Base-by-base conservation (phyloP, 331 rosid genomes). In the Acacia pycnantha region DNA sequence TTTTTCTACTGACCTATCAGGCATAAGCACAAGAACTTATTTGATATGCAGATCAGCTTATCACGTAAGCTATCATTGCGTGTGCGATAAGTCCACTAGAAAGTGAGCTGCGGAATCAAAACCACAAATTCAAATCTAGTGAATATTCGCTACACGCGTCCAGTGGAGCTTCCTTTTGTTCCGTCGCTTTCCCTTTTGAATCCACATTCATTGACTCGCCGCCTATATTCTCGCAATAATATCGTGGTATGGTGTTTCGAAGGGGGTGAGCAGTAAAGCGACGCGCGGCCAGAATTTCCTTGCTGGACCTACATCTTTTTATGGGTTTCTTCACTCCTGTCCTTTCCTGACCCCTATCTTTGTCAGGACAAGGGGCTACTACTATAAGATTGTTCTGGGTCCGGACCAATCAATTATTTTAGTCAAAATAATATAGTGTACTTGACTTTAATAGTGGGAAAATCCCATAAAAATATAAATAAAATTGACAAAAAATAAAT, bases 131-230 rank as follows among this genome's bases (percentile, higher is more conserved):
- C 87, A 90, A 94, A 92, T 91, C 77, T 80, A 84, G 90, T 91
- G 93, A 86, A 92, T 88, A 82, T 91, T 90, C 90, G 84, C 33
- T 3, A 54, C 89, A 85, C 90, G 88, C 90, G 97, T 94, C 97
- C 98, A 79, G 77, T 81, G 70, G 75, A 3, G 56, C 83, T 59
- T 54, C 43, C 66, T 29, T 70, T 76, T 64, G 83, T 82, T 77
- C 83, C 29, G 90, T 91, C 90, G 58, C 87, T 88, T 71, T 88
- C 88, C 72, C 77, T 29, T 59, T 71, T 26, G 41, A 70, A 51
- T 44, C 51, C 33, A 68, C 13, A 74, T 58, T 59, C 46, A 68
- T 46, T 41, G 40, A 74, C 59, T 79, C 80, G 68, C 10, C 16
- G 40, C 70, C 58, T 54, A 77, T 37, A 44, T 9, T 53, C 43